phyloP scores from a whole-genome alignment of 2,329 filamentous ascomycete genomes.

The Curvularia eragrostidis region DNA sequence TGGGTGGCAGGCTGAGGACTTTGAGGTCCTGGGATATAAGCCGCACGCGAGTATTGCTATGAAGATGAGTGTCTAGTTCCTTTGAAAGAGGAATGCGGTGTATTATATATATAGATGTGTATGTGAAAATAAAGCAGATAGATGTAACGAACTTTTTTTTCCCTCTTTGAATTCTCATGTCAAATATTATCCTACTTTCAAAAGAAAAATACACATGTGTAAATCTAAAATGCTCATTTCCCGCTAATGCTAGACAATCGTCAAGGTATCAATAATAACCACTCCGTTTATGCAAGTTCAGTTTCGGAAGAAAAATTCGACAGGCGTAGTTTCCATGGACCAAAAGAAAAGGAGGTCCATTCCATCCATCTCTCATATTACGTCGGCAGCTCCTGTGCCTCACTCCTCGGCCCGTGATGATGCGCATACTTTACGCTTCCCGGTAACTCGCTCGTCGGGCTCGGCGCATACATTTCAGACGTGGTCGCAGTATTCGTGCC shows the following conservation, averaged over 20 bases:
- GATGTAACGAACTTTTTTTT: background rate
- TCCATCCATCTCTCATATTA: background rate
- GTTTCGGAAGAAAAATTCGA: background rate
- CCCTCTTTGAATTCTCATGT: too few relatives aligned
- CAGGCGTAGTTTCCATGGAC: too few relatives aligned
- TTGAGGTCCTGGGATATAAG: conserved; percentile 85
- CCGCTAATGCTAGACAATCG: too few relatives aligned
- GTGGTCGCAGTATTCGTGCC: background rate
- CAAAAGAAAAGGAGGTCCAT: too few relatives aligned
- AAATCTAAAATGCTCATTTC: too few relatives aligned
- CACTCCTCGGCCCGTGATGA: conserved; percentile 2
- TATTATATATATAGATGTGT: background rate
- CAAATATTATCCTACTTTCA: too few relatives aligned
- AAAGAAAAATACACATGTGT: too few relatives aligned
- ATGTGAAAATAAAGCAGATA: too few relatives aligned
- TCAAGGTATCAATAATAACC: conserved; percentile 1
- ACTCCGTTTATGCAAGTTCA: too few relatives aligned
- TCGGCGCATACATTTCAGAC: conserved; percentile 13
- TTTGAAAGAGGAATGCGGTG: background rate
- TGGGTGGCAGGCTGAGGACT: conserved; percentile 87
- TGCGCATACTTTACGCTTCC: conserved; percentile 29
- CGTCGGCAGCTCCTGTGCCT: conserved; percentile 10
- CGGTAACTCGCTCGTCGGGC: conserved; percentile 24
- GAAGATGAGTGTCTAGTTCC: conserved; percentile 93
- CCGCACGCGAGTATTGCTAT: conserved; percentile 92